Base-by-base conservation (phyloP, 331 rosid species). In the Acacia concinna region DNA sequence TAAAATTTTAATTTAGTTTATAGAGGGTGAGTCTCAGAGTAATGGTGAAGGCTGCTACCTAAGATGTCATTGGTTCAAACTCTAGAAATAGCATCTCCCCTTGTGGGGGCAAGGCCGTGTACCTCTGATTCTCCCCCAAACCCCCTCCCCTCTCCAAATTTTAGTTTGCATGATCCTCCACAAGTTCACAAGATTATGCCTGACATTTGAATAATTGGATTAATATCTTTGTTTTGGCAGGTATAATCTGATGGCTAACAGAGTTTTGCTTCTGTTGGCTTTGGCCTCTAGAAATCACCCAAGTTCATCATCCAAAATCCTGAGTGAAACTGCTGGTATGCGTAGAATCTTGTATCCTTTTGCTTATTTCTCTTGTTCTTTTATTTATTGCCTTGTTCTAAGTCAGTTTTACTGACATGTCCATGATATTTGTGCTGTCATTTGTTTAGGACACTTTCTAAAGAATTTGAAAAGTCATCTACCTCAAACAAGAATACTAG, bases 401-500 rank as follows among this genome's bases (percentile, higher is more conserved):
- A 67, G 46, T 79, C 14, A 44, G 44, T 65, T n/a, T 64, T 71
- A 40, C 78, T 77, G 69, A 20, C 27, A 72, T 52, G 52, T 17
- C 57, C 57, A 82, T 68, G 73, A 27, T 75, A 44, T 74, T 74
- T 32, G 30, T 20, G 56, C 38, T 65, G 47, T 83, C 80, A 43
- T 47, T 65, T 78, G 74, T 89, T 41, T 90, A 96, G 98, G 99
- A 54, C 98, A 96, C 87, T 96, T 96, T 82, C 87, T 96, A 85
- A 91, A 88, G 89, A 96, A 84, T 86, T 84, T 96, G 76, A 96
- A 91, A 85, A 96, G 99, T 75, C 98, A 91, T 81, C 98, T 96
- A 84, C 99, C 99, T 66, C 99, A 96, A 86, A 96, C 98, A 70
- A 89, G 99, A 85, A 96, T 96, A 85, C 99, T 96, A 60, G 96